Conservation (phyloP, 225 moss, liverwort and hornwort genomes). For the Bryum argenteum region DNA sequence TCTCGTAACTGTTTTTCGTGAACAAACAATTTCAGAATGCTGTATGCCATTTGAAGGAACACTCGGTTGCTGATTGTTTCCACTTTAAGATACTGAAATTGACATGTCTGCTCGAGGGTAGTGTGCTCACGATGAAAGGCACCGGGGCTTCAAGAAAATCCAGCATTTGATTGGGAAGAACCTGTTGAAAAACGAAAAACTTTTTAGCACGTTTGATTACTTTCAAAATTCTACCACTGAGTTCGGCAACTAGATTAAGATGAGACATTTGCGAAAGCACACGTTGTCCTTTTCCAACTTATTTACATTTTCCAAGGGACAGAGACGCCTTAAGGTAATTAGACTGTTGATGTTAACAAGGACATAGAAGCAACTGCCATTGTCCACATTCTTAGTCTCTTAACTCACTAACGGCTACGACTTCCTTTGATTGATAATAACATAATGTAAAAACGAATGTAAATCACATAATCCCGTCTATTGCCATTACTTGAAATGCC, state of each 20-base stretch:
- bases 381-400: background rate
- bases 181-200: slow-evolving; percentile 47
- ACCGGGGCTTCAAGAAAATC: slow-evolving; percentile 99
- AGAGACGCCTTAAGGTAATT: background rate
- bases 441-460: background rate
- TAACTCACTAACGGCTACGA: background rate
- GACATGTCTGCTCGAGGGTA: slow-evolving; percentile 4
- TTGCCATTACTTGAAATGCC: background rate
- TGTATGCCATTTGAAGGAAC: too few species aligned
- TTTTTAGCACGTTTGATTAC: slow-evolving; percentile 5
- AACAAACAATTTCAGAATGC: too few species aligned
- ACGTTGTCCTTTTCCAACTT: background rate
- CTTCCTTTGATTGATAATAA: background rate
- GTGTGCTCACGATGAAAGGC: slow-evolving; percentile 80
- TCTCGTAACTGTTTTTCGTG: background rate
- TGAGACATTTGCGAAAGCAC: background rate
- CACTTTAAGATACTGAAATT: background rate
- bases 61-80: background rate
- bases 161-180: slow-evolving; percentile 91
- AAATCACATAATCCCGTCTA: background rate
- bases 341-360: slow-evolving; percentile 5
- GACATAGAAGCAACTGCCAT: background rate
- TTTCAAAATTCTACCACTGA: background rate
- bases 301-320: background rate
- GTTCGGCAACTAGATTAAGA: background rate